Evolutionary conservation across 2,329 filamentous ascomycete species (phyloP).

Genomic region (Sclerotinia glacialis): DNA sequence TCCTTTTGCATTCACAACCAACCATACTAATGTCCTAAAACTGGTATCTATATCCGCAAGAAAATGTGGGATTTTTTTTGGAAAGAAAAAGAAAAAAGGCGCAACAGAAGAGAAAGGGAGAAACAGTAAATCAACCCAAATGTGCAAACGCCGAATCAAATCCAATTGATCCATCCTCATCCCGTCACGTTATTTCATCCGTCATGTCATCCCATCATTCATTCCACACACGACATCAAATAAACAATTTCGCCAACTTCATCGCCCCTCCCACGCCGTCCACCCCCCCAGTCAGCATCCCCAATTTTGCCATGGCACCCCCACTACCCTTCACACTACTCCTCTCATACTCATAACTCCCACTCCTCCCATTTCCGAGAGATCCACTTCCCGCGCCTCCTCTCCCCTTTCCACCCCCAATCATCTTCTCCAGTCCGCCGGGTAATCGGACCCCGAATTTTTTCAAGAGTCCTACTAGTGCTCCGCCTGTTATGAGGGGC

Average conservation of each 20-base stretch:
- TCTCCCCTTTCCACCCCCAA: conserved; percentile 42
- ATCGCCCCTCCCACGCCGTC: conserved; percentile 35
- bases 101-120: neutral
- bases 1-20: neutral
- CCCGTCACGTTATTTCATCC: neutral
- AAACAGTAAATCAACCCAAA: neutral
- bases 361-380: neutral
- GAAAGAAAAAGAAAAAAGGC: neutral
- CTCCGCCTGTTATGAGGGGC: conserved; percentile 81
- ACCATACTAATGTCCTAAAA: neutral
- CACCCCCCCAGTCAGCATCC: conserved; percentile 30
- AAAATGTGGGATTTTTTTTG: neutral
- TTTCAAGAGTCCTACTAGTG: conserved; percentile 71
- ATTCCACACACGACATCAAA: conserved; percentile 28
- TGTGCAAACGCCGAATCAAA: conserved; percentile 2
- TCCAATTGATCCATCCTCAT: neutral
- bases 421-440: conserved; percentile 55
- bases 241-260: conserved; percentile 40
- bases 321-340: conserved; percentile 30
- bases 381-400: neutral
- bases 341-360: conserved; percentile 23
- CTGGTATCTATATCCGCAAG: conserved; percentile 2
- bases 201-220: neutral
- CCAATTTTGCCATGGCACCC: conserved; percentile 28
- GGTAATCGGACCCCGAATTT: conserved; percentile 80